Evolutionary conservation across 2,329 filamentous ascomycete genomes (phyloP).

Genomic region (Clarireedia homoeocarpa): DNA sequence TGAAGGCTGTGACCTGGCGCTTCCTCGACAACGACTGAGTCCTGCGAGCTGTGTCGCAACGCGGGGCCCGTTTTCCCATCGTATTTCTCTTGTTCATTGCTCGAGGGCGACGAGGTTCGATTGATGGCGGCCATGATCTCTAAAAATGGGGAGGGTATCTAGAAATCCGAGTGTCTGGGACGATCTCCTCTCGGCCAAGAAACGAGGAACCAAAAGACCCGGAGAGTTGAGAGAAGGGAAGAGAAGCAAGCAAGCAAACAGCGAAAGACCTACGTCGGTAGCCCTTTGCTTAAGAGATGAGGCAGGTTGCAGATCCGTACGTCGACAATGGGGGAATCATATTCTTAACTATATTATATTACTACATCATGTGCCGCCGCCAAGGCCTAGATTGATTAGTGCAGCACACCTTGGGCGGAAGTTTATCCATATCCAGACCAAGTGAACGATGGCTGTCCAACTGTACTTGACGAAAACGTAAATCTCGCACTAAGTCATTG

Average conservation of each 20-base stretch:
- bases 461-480: too few relatives aligned
- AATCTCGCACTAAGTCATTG: too few relatives aligned
- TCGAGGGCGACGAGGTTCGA: neutral
- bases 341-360: neutral
- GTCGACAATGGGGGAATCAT: neutral
- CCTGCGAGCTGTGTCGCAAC: neutral
- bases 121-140: too few relatives aligned
- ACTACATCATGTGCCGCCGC: neutral
- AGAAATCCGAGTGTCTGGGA: too few relatives aligned
- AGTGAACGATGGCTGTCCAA: neutral
- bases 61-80: neutral
- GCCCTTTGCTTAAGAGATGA: neutral
- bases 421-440: neutral
- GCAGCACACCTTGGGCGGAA: neutral
- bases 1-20: conserved; percentile 32
- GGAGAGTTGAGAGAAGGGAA: too few relatives aligned
- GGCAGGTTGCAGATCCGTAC: neutral
- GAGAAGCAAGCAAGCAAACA: too few relatives aligned
- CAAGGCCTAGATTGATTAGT: neutral
- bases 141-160: neutral
- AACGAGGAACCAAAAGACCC: too few relatives aligned
- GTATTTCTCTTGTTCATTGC: neutral
- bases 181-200: too few relatives aligned
- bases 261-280: too few relatives aligned
- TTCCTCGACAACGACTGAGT: conserved; percentile 11